Conservation (phyloP, 2,329 filamentous ascomycete genomes). For the Sporothrix phasma region DNA sequence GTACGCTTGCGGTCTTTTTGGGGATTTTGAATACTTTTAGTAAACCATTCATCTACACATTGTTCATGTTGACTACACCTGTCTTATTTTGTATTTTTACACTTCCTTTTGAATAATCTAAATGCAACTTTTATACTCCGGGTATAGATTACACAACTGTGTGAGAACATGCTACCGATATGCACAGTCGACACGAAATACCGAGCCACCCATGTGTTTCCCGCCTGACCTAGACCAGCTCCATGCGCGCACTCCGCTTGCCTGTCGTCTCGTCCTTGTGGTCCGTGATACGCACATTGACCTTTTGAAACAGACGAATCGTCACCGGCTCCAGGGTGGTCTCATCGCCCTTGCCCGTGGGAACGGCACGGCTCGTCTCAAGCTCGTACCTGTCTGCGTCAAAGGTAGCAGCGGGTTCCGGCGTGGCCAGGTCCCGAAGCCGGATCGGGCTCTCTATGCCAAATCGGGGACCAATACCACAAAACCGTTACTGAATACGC, state of each 20-base stretch:
- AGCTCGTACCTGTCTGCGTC: slow-evolving; percentile 81
- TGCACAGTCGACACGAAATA: not conserved
- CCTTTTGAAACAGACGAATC: slow-evolving; percentile 85
- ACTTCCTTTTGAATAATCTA: not conserved
- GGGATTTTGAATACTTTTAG: not conserved
- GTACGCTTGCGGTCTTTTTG: not conserved
- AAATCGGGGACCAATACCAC: slow-evolving; percentile 89
- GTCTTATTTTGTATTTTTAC: not conserved
- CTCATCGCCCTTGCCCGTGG: not conserved
- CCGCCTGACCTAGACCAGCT: slow-evolving; percentile 37
- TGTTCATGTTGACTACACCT: not conserved
- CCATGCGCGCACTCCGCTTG: slow-evolving; percentile 81
- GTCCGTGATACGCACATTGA: slow-evolving; percentile 79
- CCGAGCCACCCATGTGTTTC: not conserved
- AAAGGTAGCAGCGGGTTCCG: slow-evolving; percentile 70
- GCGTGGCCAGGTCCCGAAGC: slow-evolving; percentile 63
- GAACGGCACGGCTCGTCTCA: slow-evolving; percentile 31
- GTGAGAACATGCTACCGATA: not conserved
- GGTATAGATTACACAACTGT: slow-evolving; percentile 11
- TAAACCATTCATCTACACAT: not conserved
- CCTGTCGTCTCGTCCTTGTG: slow-evolving; percentile 92
- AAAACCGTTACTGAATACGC: slow-evolving; percentile 93
- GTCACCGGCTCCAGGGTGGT: slow-evolving; percentile 40
- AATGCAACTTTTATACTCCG: slow-evolving; percentile 6
- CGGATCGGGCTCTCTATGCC: slow-evolving; percentile 90